Conservation (phyloP, 306 rosid species). For the Gillenia trifoliata region DNA sequence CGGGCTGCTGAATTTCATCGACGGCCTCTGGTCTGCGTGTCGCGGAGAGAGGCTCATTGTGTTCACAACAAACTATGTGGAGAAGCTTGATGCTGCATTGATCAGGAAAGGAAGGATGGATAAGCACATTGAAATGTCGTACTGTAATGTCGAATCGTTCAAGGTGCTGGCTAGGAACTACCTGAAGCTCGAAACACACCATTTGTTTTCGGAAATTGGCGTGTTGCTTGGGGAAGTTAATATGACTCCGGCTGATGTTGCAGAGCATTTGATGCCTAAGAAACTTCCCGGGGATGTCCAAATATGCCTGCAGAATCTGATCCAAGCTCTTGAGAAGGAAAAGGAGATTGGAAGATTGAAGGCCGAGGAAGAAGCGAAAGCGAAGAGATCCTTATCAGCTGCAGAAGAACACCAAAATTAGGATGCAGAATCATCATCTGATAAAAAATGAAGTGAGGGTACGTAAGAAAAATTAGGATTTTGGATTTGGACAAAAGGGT, state of each 20-base stretch:
- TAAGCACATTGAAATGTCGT: conserved; percentile 66
- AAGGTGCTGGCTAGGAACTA: conserved; percentile 61
- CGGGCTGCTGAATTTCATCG: conserved; percentile 78
- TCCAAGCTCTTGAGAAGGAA: background rate
- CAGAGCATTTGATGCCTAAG: background rate
- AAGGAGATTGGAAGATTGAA: background rate
- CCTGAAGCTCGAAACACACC: conserved; percentile 45
- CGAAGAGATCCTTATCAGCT: background rate
- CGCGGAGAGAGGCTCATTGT: conserved; percentile 71
- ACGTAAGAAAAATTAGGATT: background rate
- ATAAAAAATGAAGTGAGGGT: background rate
- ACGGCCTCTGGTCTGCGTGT: conserved; percentile 83
- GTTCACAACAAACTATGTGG: conserved; percentile 77
- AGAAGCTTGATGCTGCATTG: conserved; percentile 84
- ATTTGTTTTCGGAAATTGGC: conserved; percentile 27
- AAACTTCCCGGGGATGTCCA: background rate
- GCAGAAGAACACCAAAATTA: background rate
- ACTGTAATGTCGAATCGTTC: conserved; percentile 65
- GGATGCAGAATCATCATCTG: background rate
- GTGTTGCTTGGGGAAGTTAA: conserved; percentile 29
- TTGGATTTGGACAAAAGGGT: too few relatives aligned
- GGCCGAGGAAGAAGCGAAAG: background rate
- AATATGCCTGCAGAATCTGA: background rate
- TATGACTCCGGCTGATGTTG: conserved; percentile 4
- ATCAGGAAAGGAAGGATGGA: conserved; percentile 90